Base-by-base conservation (phyloP, 345 rosid species). In the Mercurialis annua region DNA sequence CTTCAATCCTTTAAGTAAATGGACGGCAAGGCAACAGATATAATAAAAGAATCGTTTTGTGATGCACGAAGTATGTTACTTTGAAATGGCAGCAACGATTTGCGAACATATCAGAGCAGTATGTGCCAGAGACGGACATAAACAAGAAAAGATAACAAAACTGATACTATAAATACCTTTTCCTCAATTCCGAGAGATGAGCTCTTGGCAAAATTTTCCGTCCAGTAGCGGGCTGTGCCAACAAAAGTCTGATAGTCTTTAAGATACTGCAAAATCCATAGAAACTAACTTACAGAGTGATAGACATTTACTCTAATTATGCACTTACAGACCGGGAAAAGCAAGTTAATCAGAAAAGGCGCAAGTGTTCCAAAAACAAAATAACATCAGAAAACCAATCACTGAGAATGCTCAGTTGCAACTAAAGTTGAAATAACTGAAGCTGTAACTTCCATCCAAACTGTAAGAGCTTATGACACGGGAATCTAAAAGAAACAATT, bases 141-240 rank as follows among this genome's bases (percentile, higher is more conserved):
- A 6, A 8, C 6, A 12, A 7, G 10, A 38, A 10, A n/a, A 2
- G 23, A 2, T 12, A 33, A 9, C 16, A 46, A 34, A 40, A 55
- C 24, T 20, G 65, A n/a, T n/a, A 50, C 60, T 38, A 36, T 44
- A 54, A 77, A 59, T 75, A 95, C 99, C 88, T 95, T 95, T 75
- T 90, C 97, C 73, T 88, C 99, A 47, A 85, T 78, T 64, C 93
- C 87, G 46, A 77, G 83, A 63, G 89, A 79, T 50, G 96, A 90
- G 62, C 73, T 67, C 92, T 87, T 95, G 66, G 98, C 99, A 77
- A 92, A 95, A 62, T 84, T 80, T 74, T 88, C 97, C 12, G 99
- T 95, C 99, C 99, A 95, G 81, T 95, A 89, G 40, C 97, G 91
- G 76, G 99, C 99, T 23, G 99, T 95, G 66, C 87, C 77, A 36